Evolutionary conservation across 169 alveolate species (phyloP), one percentile per base, ranked within the genome.

Genomic region (Plasmodium inui): DNA sequence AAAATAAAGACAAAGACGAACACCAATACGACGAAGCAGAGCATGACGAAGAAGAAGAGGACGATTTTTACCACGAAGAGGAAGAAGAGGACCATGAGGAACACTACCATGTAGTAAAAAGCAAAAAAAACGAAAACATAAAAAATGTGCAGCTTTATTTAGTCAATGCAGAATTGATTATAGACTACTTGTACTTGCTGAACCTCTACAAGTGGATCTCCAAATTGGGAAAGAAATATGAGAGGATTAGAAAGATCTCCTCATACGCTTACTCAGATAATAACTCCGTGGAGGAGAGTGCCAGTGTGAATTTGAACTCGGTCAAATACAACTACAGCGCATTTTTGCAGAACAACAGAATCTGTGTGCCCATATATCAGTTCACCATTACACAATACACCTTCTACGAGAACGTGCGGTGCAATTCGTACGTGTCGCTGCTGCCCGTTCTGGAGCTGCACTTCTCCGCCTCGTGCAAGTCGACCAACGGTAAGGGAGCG

Each of bases 301-400:
- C 17, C 39, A 57, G 81, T 76, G 53, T 34, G 12, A 37, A 74
- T 34, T 10, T 34, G 5, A 34, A 53, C 12, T 26, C 12, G 0
- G 61, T 61, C 9, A 86, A 86, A 44, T 86, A 26, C 67, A 86
- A 55, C 70, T 86, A 86, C 71, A 44, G 12, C 26, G 26, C 81
- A 1, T 86, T 86, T 78, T 74, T 86, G 46, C 93, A 86, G 37
- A 86, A 86, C 80, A 86, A 86, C 70, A 73, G 79, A 76, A 76
- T 86, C 12, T 86, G 70, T 76, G 32, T 55, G 26, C 93, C 93
- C 8, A 86, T 86, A 50, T 86, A 86, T 22, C 34, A 55, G 19
- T 70, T 74, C 39, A 74, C 93, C 53, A 86, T 86, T 30, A 9
- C 84, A 9, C 86, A 86, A 26, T 86, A 86, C 41, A 86, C 84